phyloP scores from a whole-genome alignment of 306 rosid species.

The Begonia peltatifolia region DNA sequence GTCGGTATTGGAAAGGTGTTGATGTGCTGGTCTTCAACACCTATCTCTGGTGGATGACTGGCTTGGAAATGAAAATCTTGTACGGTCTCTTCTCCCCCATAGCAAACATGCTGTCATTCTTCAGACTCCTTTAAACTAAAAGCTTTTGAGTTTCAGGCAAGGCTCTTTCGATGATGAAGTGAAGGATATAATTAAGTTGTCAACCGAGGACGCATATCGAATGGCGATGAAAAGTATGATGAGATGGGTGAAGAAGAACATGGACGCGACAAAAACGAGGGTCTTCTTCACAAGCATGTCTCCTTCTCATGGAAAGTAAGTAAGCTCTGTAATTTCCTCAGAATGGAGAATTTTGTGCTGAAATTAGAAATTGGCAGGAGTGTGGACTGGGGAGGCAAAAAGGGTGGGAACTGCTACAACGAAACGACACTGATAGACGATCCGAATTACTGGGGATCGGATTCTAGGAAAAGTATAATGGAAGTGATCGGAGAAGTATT shows the following conservation, averaged over 20 bases:
- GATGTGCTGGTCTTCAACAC: slow-evolving; percentile 80
- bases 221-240: slow-evolving; percentile 91
- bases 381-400: slow-evolving; percentile 71
- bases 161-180: slow-evolving; percentile 77
- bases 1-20: slow-evolving; percentile 71
- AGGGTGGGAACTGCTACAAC: slow-evolving; percentile 67
- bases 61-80: slow-evolving; percentile 71
- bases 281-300: slow-evolving; percentile 99
- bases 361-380: slow-evolving; percentile 33
- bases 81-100: slow-evolving; percentile 9
- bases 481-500: slow-evolving; percentile 68
- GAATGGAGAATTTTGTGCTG: background rate
- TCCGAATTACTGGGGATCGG: slow-evolving; percentile 69
- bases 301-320: slow-evolving; percentile 79
- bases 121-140: background rate
- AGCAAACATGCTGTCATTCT: background rate
- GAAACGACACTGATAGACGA: slow-evolving; percentile 59
- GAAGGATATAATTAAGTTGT: slow-evolving; percentile 47
- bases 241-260: slow-evolving; percentile 78
- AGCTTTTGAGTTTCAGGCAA: slow-evolving; percentile 24
- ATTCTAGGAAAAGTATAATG: slow-evolving; percentile 60
- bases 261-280: slow-evolving; percentile 74
- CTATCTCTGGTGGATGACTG: slow-evolving; percentile 98
- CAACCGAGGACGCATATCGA: slow-evolving; percentile 81
- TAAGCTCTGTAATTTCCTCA: background rate